Evolutionary conservation across 2,329 filamentous ascomycete species (phyloP), one percentile per base, ranked within the genome.

Genomic region (Pseudogymnoascus sp.): DNA sequence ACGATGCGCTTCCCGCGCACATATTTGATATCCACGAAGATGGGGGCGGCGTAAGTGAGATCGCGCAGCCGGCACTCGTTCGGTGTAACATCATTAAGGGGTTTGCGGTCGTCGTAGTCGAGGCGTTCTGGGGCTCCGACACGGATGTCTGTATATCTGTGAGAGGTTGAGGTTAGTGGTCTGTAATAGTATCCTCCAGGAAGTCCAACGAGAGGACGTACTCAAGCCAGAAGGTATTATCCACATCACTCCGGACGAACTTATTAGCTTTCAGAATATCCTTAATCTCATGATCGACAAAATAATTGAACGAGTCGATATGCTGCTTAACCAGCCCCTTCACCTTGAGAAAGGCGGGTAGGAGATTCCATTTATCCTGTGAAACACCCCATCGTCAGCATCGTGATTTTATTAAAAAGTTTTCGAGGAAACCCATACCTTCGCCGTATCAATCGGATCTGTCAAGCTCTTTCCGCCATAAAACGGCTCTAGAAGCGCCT

Each of bases 271-370:
- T 88, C 68, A 99, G 89, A 70, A 99, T 99, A 71, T 97, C 93
- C 78, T 96, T 96, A 75, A 99, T 87, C 74, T 97, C 93, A 63
- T 96, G 89, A 70, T 99, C 91, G 68, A 97, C 89, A 71, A 99
- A 97, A 78, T 95, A 96, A 78, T 99, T 97, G 82, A 96, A 99
- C 23, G 95, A 97, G 79, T 99, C 96, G 53, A 72, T 82, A 68
- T 81, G 84, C 80, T 97, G 93, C 76, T 97, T 97, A 62, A 97
- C 93, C 64, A 97, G 81, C 64, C 93, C 84, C 77, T 99, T 99
- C 71, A 97, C 93, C 76, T 97, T 97, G 64, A 99, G 80, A 75
- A 99, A 99, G n/a, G 95, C 95, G 0, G 95, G 96, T 29, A 99
- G 79, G 44, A 99, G 82, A 75, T 97, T 96, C 85, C 93, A 97